phyloP scores from a whole-genome alignment of 495 filamentous ascomycete genomes.

The Hypoxylon subgilvum region DNA sequence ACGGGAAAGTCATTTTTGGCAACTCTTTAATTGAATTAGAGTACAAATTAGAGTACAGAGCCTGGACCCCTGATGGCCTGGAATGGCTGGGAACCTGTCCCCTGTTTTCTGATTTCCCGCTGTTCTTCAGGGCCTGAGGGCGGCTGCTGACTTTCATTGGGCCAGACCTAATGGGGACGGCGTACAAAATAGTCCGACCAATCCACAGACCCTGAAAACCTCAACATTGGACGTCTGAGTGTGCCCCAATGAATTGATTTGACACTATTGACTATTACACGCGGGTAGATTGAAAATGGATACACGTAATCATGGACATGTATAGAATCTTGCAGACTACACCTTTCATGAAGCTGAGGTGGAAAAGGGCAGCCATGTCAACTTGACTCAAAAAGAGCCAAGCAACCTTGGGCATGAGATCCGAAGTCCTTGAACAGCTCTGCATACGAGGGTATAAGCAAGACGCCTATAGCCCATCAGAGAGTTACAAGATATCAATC shows the following conservation, averaged over 20 bases:
- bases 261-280: no score
- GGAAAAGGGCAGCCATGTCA: conserved; percentile 23
- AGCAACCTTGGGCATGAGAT: conserved; percentile 23
- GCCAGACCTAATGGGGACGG: not conserved
- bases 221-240: no score
- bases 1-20: conserved; percentile 29
- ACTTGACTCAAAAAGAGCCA: conserved; percentile 23
- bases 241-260: no score
- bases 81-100: conserved; percentile 2
- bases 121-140: not conserved
- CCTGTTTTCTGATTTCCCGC: not conserved
- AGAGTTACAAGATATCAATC: conserved; percentile 59
- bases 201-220: no score
- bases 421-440: conserved; percentile 36
- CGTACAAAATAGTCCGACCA: conserved; percentile 1
- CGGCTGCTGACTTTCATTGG: no score
- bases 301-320: conserved; percentile 5
- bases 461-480: conserved; percentile 50
- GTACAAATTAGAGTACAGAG: not conserved
- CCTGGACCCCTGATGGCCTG: conserved; percentile 19
- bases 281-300: no score
- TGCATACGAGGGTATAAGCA: conserved; percentile 40
- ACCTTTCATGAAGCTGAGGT: conserved; percentile 15
- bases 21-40: conserved; percentile 25
- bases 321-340: conserved; percentile 27